Percentiles rank a stretch among this genome's conserved stretches.
phyloP scores from a whole-genome alignment of 208 protist genomes.

The Leishmania arabica region DNA sequence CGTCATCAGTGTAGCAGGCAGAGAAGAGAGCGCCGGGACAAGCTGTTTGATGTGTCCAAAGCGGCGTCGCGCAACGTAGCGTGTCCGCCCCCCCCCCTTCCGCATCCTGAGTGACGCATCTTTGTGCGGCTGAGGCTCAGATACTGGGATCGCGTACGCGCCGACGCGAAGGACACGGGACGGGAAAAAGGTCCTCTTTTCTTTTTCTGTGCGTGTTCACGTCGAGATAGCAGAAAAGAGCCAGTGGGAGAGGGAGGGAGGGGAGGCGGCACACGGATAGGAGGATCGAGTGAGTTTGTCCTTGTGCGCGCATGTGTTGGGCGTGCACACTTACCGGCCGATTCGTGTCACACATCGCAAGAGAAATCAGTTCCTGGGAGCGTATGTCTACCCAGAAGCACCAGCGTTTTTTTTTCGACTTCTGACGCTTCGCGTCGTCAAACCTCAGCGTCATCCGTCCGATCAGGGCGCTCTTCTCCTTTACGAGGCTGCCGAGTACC shows the following conservation, averaged over 20 bases:
- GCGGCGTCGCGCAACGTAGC: background rate
- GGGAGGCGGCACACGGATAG: background rate
- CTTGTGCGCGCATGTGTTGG: background rate
- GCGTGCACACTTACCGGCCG: too few species aligned
- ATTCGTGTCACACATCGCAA: background rate
- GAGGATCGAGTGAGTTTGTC: background rate
- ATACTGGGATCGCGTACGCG: too few species aligned
- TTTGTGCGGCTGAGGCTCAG: too few species aligned
- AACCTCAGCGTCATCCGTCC: conserved; percentile 4
- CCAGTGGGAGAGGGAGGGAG: background rate
- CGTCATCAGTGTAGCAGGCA: background rate
- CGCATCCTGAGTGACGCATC: too few species aligned
- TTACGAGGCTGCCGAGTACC: background rate
- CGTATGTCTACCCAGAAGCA: background rate
- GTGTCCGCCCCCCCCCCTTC: too few species aligned
- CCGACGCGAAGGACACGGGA: background rate
- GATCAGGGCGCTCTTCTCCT: conserved; percentile 15
- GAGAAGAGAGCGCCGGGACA: too few species aligned
- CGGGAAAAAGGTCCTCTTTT: background rate
- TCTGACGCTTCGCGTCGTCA: background rate
- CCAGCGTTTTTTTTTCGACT: too few species aligned
- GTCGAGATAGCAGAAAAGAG: background rate
- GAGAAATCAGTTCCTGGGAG: background rate
- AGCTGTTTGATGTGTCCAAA: background rate
- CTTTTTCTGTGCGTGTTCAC: background rate